phyloP scores from a whole-genome alignment of 805 yeast species.

The Candida peoriensis region DNA sequence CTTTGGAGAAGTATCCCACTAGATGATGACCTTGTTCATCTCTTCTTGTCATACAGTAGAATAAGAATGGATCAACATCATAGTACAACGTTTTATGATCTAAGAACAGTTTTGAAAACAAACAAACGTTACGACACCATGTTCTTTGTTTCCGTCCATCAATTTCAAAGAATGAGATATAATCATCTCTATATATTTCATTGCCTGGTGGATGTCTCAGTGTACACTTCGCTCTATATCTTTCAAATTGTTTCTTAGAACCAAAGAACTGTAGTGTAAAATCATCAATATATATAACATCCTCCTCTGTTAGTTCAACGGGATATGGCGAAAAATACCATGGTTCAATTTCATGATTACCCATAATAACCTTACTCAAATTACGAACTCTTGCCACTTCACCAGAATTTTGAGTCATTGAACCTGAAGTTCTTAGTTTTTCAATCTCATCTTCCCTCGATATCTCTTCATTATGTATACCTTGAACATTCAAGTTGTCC shows the following conservation, averaged over 20 bases:
- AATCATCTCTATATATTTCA: constrained; percentile 90
- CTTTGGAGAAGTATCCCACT: constrained; percentile 95
- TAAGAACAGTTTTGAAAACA: constrained; percentile 81
- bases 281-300: constrained; percentile 85
- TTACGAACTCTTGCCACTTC: constrained; percentile 92
- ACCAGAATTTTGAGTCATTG: constrained; percentile 86
- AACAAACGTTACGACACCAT: constrained; percentile 94
- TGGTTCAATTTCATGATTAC: constrained; percentile 90
- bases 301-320: constrained; percentile 87
- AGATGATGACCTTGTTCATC: constrained; percentile 92
- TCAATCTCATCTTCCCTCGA: constrained; percentile 90
- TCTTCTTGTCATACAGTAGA: constrained; percentile 89
- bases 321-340: constrained; percentile 99
- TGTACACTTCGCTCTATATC: constrained; percentile 84
- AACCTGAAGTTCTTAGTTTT: constrained; percentile 88
- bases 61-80: constrained; percentile 96
- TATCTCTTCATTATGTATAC: constrained; percentile 61
- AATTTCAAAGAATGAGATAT: constrained; percentile 92
- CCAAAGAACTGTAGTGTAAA: constrained; percentile 87
- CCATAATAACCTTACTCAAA: constrained; percentile 71
- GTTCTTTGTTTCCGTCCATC: constrained; percentile 95
- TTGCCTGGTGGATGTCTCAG: constrained; percentile 97
- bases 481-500: constrained; percentile 82
- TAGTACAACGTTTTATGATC: constrained; percentile 96
- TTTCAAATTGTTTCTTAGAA: constrained; percentile 82